Percentiles rank a stretch among this genome's conserved stretches.
Evolutionary conservation across 2,329 filamentous ascomycete species (phyloP).

Genomic region (Claviceps lovelessii): DNA sequence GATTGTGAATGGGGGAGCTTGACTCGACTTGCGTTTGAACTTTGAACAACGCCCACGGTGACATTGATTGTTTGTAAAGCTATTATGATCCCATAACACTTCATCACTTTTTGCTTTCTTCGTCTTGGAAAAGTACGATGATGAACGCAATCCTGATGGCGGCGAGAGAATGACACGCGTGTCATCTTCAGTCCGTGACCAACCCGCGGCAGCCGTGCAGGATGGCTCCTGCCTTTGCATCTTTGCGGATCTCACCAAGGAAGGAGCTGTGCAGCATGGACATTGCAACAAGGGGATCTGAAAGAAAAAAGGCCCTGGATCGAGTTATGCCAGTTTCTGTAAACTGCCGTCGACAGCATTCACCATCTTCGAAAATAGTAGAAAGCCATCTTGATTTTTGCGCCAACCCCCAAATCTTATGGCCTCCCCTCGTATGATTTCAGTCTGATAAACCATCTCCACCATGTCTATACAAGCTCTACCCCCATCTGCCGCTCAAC

Average conservation of each 20-base stretch:
- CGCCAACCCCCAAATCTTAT: background rate
- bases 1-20: background rate
- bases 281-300: background rate
- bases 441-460: background rate
- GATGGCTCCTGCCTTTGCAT: slow-evolving; percentile 1
- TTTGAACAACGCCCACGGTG: too few species aligned
- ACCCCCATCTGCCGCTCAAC: slow-evolving; percentile 32
- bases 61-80: too few species aligned
- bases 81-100: too few species aligned
- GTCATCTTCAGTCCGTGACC: too few species aligned
- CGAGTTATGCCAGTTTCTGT: too few species aligned
- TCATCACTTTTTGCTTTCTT: too few species aligned
- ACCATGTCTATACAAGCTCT: slow-evolving; percentile 37
- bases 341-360: background rate
- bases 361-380: background rate
- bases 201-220: background rate
- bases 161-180: background rate
- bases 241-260: background rate
- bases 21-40: too few species aligned
- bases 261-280: background rate
- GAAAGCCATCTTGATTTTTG: background rate
- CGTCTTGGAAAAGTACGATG: too few species aligned
- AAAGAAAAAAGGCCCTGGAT: too few species aligned
- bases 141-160: background rate
- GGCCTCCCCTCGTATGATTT: background rate